phyloP scores from a whole-genome alignment of 2,329 filamentous ascomycete species.

The Elsinoe arachidis region DNA sequence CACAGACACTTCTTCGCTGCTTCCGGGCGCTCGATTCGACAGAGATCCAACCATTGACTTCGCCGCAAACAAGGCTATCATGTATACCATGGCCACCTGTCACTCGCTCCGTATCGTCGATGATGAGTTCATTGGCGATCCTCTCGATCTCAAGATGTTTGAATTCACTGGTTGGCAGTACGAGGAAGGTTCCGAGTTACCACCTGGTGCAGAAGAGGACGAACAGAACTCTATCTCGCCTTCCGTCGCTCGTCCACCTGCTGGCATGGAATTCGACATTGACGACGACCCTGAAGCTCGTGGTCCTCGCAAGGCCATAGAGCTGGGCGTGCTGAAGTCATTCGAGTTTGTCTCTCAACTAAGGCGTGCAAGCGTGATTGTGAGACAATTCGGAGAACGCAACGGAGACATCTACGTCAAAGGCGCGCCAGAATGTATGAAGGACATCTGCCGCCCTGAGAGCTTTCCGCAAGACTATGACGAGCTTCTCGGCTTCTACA shows the following conservation, averaged over 20 bases:
- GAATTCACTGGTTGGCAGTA: conserved; percentile 90
- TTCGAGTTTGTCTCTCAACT: conserved; percentile 96
- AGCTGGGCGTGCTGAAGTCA: conserved; percentile 80
- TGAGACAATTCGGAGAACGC: conserved; percentile 75
- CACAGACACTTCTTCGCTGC: conserved; percentile 52
- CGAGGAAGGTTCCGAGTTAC: conserved; percentile 71
- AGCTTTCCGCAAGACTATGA: conserved; percentile 86
- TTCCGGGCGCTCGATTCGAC: conserved; percentile 47
- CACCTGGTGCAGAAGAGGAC: conserved; percentile 56
- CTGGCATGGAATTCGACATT: conserved; percentile 48
- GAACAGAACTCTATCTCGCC: conserved; percentile 69
- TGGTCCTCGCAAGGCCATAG: conserved; percentile 49
- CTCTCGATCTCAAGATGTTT: conserved; percentile 97
- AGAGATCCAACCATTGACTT: conserved; percentile 53
- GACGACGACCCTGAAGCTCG: conserved; percentile 40
- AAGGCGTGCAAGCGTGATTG: conserved; percentile 83
- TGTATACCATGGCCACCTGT: conserved; percentile 96
- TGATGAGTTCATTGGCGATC: conserved; percentile 82
- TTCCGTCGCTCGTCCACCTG: conserved; percentile 78
- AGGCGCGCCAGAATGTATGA: conserved; percentile 93
- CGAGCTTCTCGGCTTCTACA: conserved; percentile 80
- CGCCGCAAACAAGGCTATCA: conserved; percentile 56
- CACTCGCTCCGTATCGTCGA: conserved; percentile 85
- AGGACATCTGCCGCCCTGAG: conserved; percentile 76
- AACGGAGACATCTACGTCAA: conserved; percentile 90